phyloP scores from a whole-genome alignment of 306 rosid genomes.

The Pyrus betulifolia region DNA sequence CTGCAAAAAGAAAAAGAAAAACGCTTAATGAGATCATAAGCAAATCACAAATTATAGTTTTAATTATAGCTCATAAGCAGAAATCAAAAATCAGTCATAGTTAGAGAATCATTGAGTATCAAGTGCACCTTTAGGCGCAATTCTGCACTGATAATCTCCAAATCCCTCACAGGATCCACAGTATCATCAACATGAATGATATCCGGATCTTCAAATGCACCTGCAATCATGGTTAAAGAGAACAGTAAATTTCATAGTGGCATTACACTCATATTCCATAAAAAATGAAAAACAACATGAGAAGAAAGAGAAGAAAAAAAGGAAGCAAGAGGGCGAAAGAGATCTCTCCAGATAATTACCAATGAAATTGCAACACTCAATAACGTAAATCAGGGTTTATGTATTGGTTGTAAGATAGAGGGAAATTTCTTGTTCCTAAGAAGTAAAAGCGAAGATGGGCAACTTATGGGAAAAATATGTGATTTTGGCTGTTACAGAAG shows the following conservation, averaged over 20 bases:
- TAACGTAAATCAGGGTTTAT: no score
- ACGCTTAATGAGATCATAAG: not conserved
- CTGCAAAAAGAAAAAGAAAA: not conserved
- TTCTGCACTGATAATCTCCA: conserved; percentile 78
- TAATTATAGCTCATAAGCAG: not conserved
- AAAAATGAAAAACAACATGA: not conserved
- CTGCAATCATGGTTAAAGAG: conserved; percentile 16
- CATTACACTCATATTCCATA: not conserved
- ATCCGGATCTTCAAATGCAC: conserved; percentile 98
- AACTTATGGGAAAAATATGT: not conserved
- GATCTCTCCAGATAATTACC: not conserved
- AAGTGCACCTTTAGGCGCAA: conserved; percentile 73
- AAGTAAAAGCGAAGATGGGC: not conserved
- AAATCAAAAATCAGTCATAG: not conserved
- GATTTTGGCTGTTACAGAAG: not conserved
- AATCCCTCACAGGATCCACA: conserved; percentile 96
- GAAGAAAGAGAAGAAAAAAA: no score
- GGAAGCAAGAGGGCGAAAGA: not conserved
- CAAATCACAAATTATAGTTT: not conserved
- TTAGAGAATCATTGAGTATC: not conserved
- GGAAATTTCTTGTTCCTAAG: not conserved
- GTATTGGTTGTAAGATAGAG: not conserved
- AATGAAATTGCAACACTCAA: not conserved
- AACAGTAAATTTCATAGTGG: not conserved
- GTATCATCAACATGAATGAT: conserved; percentile 91